Percentiles rank a stretch among this genome's conserved stretches.
These are phyloP conservation scores for Kwoniella sp. DNA, from an alignment of 768 basidiomycete species.

Conservation along the genomic window DNA sequence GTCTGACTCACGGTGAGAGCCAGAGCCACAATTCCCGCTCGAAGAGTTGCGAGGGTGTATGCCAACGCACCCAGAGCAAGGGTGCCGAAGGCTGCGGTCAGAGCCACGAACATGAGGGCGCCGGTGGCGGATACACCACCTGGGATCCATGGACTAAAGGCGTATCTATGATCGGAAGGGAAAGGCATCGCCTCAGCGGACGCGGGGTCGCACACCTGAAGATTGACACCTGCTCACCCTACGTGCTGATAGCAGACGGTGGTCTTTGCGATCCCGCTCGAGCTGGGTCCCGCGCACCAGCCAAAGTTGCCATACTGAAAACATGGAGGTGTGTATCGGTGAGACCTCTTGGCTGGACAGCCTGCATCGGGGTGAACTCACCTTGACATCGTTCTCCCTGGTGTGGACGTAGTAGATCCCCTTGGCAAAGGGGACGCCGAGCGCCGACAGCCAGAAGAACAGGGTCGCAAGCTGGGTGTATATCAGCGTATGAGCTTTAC, in stretches of 20 bases:
- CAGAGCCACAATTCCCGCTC: slow-evolving; percentile 22
- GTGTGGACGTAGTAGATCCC: slow-evolving; percentile 37
- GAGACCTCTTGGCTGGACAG: too few relatives aligned
- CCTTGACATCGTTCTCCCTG: slow-evolving; percentile 19
- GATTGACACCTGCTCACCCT: slow-evolving; percentile 23
- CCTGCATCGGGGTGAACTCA: too few relatives aligned
- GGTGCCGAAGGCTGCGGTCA: slow-evolving; percentile 39
- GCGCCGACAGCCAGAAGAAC: slow-evolving; percentile 45
- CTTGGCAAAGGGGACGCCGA: slow-evolving; percentile 42
- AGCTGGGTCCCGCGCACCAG: slow-evolving; percentile 18
- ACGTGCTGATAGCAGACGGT: slow-evolving; percentile 18
- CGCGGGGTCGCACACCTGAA: background rate
- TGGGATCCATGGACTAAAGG: slow-evolving; percentile 27
- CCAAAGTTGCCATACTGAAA: slow-evolving; percentile 42
- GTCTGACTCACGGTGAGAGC: slow-evolving; percentile 34
- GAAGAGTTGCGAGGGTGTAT: slow-evolving; percentile 15
- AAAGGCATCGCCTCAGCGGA: background rate
- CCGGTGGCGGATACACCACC: slow-evolving; percentile 26
- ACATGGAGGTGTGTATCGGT: background rate
- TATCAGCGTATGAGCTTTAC: background rate
- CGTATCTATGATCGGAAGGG: slow-evolving; percentile 15
- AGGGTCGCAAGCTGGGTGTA: slow-evolving; percentile 28
- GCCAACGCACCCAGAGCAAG: slow-evolving; percentile 33
- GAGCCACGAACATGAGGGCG: slow-evolving; percentile 40
- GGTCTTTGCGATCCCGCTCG: background rate